These are phyloP conservation scores for Lagenidium sp. DNA, from an alignment of 352 stramenopile genomes.

Conservation along the genomic window DNA sequence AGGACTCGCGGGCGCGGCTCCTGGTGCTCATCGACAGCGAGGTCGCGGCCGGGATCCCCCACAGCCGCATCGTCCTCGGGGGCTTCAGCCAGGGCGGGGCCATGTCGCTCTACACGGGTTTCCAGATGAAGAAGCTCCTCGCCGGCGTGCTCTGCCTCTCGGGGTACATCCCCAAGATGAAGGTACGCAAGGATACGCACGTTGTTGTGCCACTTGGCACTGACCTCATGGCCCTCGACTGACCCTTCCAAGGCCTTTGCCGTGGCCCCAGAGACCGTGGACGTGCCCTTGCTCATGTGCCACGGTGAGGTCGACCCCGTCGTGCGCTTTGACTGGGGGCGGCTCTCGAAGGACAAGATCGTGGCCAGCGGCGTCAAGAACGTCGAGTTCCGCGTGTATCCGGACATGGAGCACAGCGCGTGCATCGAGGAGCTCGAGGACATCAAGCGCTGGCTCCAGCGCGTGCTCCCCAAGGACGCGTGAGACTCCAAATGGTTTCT, in stretches of 20 bases:
- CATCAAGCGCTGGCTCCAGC: slow-evolving; percentile 49
- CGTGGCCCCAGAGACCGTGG: slow-evolving; percentile 30
- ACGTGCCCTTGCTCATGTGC: slow-evolving; percentile 72
- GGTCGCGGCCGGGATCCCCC: slow-evolving; percentile 57
- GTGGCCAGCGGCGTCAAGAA: slow-evolving; percentile 34
- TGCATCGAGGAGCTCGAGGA: slow-evolving; percentile 63
- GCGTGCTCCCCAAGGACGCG: slow-evolving; percentile 23
- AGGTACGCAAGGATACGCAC: slow-evolving; percentile 12
- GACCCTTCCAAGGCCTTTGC: slow-evolving; percentile 27
- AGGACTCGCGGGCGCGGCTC: slow-evolving; percentile 64
- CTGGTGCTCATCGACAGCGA: slow-evolving; percentile 78
- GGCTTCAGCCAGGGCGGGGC: slow-evolving; percentile 94
- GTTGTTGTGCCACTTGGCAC: too few relatives aligned
- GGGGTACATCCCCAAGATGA: slow-evolving; percentile 55
- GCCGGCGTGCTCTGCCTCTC: slow-evolving; percentile 66
- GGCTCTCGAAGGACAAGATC: slow-evolving; percentile 51
- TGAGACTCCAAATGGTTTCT: not conserved
- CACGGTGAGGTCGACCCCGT: slow-evolving; percentile 62
- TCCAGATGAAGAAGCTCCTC: slow-evolving; percentile 45
- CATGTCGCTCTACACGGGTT: slow-evolving; percentile 82
- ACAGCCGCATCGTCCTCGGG: slow-evolving; percentile 88
- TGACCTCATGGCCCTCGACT: too few relatives aligned
- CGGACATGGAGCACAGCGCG: slow-evolving; percentile 50
- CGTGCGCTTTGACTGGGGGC: slow-evolving; percentile 51
- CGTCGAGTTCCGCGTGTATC: slow-evolving; percentile 58